Evolutionary conservation across 139 green algal species (phyloP).

Genomic region (Gonium pectorale): DNA sequence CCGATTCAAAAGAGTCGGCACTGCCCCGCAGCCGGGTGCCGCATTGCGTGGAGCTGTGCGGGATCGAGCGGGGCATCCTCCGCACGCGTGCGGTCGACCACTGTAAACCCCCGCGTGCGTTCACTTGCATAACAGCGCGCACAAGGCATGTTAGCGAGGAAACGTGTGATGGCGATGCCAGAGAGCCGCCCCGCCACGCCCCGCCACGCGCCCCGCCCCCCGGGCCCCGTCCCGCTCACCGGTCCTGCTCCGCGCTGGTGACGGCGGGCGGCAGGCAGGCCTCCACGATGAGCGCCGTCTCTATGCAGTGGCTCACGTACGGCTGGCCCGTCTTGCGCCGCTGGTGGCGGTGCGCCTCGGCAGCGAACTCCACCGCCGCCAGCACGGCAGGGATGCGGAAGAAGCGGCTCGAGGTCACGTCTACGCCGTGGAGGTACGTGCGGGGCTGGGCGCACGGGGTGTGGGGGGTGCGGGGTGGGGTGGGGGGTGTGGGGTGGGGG

Average conservation of each 20-base stretch:
- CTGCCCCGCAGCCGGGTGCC: too few species aligned
- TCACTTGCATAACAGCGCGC: too few species aligned
- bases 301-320: slow-evolving; percentile 94
- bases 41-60: too few species aligned
- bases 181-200: background rate
- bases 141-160: too few species aligned
- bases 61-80: too few species aligned
- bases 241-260: slow-evolving; percentile 32
- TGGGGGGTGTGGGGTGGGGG: background rate
- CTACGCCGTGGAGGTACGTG: slow-evolving; percentile 52
- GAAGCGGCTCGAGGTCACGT: slow-evolving; percentile 64
- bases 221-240: slow-evolving; percentile 16
- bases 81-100: too few species aligned
- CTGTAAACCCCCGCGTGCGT: too few species aligned
- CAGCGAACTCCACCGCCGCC: slow-evolving; percentile 86
- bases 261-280: slow-evolving; percentile 50
- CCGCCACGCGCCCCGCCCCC: background rate
- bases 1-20: too few species aligned
- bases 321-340: slow-evolving; percentile 88
- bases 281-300: slow-evolving; percentile 94
- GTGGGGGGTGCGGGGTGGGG: background rate
- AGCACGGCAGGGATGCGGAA: slow-evolving; percentile 69
- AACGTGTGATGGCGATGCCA: too few species aligned
- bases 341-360: slow-evolving; percentile 77
- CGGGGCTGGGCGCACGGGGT: background rate